Base-by-base conservation (phyloP, 1,284 basidiomycete species). In the Leccinum variabile region DNA sequence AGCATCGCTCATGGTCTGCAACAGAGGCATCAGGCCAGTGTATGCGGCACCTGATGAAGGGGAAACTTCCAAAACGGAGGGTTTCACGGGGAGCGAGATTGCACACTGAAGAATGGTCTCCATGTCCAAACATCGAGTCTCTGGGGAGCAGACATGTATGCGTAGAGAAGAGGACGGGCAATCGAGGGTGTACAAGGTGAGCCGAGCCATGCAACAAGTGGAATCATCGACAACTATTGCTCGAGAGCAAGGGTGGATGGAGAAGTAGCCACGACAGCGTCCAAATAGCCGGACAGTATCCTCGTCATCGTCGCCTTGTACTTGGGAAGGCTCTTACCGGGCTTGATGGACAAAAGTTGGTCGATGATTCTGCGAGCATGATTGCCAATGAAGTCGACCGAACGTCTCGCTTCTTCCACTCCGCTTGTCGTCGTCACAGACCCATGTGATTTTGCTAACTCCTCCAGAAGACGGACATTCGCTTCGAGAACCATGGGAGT, bases 381-480 rank as follows among this genome's bases (percentile, higher is more conserved):
- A 52, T 14, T 66, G 54, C 67, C 63, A 61, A 72, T 60, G 22
- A 72, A 72, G 18, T 65, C 16, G 37, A 41, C 54, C 25, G 76
- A 66, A 11, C 69, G 57, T 1, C 65, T 67, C 2, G 68, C 59
- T 56, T 68, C 66, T 28, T 67, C 69, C 3, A 30, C 22, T 28
- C 41, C 49, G 7, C 33, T 32, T 3, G 18, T 57, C 11, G 54
- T 44, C 22, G 35, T 37, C 18, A 44, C 16, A 57, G 69, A 62
- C 68, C 54, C 44, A 65, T 56, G 22, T 50, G 62, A 59, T 52
- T 64, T 52, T 5, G 59, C 54, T n/a, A 39, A 71, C 32, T 56
- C 68, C 44, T 80, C 76, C 18, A 80, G 65, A 11, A 77, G 73
- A 16, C 74, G 70, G 39, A 82, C 68, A 60, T 83, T 84, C 9